phyloP scores from a whole-genome alignment of 805 yeast genomes.

The Cyberlindnera euphorbiiphila region DNA sequence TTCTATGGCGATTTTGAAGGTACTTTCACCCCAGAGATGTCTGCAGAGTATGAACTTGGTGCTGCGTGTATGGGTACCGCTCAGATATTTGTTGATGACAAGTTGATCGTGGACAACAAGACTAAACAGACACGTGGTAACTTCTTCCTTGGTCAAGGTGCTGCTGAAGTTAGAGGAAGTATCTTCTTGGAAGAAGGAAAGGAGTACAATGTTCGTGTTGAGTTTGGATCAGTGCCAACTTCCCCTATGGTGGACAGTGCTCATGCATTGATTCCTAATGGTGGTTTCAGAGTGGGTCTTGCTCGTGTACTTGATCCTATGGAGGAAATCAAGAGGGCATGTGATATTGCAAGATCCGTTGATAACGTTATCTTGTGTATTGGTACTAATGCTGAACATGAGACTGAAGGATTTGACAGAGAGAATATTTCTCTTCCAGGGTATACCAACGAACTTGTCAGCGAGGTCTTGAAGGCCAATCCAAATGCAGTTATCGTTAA shows the following conservation, averaged over 20 bases:
- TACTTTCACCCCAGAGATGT: slow-evolving; percentile 41
- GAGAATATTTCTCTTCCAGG: slow-evolving; percentile 49
- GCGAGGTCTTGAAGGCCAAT: slow-evolving; percentile 44
- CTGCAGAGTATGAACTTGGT: slow-evolving; percentile 51
- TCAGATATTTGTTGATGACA: slow-evolving; percentile 47
- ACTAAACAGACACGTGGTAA: slow-evolving; percentile 47
- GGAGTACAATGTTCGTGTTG: slow-evolving; percentile 42
- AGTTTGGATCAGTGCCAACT: slow-evolving; percentile 50
- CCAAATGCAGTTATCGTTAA: slow-evolving; percentile 50
- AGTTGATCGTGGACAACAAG: slow-evolving; percentile 52
- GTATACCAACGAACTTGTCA: slow-evolving; percentile 42
- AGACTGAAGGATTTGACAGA: slow-evolving; percentile 59
- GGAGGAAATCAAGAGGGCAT: slow-evolving; percentile 39
- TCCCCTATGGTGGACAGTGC: slow-evolving; percentile 17
- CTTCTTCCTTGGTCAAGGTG: slow-evolving; percentile 51
- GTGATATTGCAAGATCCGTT: slow-evolving; percentile 42
- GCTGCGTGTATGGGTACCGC: slow-evolving; percentile 52
- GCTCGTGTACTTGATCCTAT: slow-evolving; percentile 29
- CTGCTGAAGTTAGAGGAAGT: slow-evolving; percentile 44
- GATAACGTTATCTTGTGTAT: slow-evolving; percentile 51
- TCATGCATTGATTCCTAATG: slow-evolving; percentile 33
- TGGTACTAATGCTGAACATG: slow-evolving; percentile 57
- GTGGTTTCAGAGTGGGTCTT: slow-evolving; percentile 34
- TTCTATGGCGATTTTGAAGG: slow-evolving; percentile 48
- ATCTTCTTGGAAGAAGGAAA: slow-evolving; percentile 40